Conservation (phyloP, 352 stramenopile species). For the Pythium coloratum region DNA sequence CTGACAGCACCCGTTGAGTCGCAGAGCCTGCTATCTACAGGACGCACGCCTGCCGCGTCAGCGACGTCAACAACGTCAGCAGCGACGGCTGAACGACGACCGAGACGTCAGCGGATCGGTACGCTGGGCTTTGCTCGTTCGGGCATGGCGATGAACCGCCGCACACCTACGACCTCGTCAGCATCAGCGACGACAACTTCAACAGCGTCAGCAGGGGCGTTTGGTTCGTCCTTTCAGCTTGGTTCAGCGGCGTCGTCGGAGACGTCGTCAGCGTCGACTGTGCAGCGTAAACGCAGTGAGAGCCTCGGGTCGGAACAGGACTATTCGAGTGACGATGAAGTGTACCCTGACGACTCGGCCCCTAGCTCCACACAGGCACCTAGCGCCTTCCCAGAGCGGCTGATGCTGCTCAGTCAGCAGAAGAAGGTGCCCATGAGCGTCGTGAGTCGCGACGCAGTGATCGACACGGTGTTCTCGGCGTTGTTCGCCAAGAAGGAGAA, state of each 20-base stretch:
- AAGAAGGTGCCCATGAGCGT: conserved; percentile 73
- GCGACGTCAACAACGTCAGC: conserved; percentile 2
- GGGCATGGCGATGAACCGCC: conserved; percentile 17
- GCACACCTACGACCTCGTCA: conserved; percentile 1
- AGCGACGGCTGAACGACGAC: conserved; percentile 27
- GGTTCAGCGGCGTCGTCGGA: not conserved
- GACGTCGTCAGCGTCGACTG: not conserved
- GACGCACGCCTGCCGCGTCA: conserved; percentile 1
- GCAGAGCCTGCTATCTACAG: conserved; percentile 5
- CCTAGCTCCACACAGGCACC: conserved; percentile 10
- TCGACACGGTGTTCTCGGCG: conserved; percentile 80
- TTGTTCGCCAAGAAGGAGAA: conserved; percentile 56
- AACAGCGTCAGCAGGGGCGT: not conserved
- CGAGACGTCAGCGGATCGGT: conserved; percentile 57
- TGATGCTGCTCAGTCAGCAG: conserved; percentile 80
- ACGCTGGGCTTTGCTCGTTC: conserved; percentile 40
- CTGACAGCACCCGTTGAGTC: not conserved
- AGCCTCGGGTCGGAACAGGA: conserved; percentile 46
- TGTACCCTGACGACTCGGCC: conserved; percentile 47
- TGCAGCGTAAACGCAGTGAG: conserved; percentile 39
- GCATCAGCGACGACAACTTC: not conserved
- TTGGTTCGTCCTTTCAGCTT: conserved; percentile 16
- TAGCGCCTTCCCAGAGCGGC: conserved; percentile 69
- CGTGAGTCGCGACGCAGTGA: conserved; percentile 76
- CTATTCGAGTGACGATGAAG: conserved; percentile 54